phyloP scores from a whole-genome alignment of 805 yeast genomes.

The Huiozyma sinensis region DNA sequence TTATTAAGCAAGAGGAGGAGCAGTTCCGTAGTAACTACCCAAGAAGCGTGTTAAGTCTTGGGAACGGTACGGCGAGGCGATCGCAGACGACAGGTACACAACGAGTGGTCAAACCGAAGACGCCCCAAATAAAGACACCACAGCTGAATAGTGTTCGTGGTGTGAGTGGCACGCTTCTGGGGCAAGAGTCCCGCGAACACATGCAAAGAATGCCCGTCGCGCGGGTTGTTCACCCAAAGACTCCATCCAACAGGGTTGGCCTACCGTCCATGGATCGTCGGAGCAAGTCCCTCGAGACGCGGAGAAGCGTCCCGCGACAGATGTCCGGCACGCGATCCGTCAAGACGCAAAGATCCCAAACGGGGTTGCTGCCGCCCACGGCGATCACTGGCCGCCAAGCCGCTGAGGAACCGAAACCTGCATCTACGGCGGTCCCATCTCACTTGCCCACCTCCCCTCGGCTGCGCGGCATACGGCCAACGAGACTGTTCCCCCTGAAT shows the following conservation, averaged over 20 bases:
- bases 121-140: background rate
- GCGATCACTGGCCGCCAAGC: background rate
- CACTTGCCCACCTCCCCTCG: constrained; percentile 7
- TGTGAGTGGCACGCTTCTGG: background rate
- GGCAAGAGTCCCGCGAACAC: background rate
- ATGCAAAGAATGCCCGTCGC: background rate
- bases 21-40: constrained; percentile 26
- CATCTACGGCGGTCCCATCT: background rate
- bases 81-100: background rate
- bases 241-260: background rate
- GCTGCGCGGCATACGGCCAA: constrained; percentile 12
- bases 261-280: background rate
- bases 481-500: constrained; percentile 17
- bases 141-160: background rate
- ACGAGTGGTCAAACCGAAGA: constrained; percentile 1
- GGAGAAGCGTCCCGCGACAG: constrained; percentile 2
- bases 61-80: background rate
- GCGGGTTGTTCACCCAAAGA: background rate
- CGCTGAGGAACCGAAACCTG: background rate
- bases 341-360: constrained; percentile 8
- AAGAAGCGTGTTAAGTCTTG: constrained; percentile 20
- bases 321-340: constrained; percentile 9
- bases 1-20: constrained; percentile 23
- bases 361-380: constrained; percentile 3
- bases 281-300: background rate